These are phyloP conservation scores for Colletotrichum ledebouriae DNA, from an alignment of 2,329 filamentous ascomycete genomes.

Conservation along the genomic window DNA sequence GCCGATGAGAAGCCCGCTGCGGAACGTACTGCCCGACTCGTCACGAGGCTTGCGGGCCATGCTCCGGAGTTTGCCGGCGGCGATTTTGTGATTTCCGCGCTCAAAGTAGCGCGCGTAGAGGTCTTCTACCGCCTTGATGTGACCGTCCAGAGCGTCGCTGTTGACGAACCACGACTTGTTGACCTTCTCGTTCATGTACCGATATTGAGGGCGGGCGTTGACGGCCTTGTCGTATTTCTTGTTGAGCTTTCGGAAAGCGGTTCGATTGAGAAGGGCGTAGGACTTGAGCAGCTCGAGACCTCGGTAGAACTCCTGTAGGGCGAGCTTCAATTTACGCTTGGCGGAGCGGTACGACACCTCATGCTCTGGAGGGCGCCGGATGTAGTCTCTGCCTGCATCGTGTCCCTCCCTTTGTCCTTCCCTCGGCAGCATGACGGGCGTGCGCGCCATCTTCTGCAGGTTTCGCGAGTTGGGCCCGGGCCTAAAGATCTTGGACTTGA, in stretches of 20 bases:
- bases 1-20: slow-evolving; percentile 76
- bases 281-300: slow-evolving; percentile 92
- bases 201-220: slow-evolving; percentile 79
- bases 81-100: slow-evolving; percentile 91
- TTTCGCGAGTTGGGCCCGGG: slow-evolving; percentile 73
- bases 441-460: slow-evolving; percentile 66
- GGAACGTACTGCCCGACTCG: slow-evolving; percentile 70
- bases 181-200: slow-evolving; percentile 93
- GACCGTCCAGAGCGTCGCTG: slow-evolving; percentile 84
- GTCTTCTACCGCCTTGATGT: slow-evolving; percentile 87
- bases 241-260: slow-evolving; percentile 96
- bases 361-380: slow-evolving; percentile 63
- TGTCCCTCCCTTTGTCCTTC: slow-evolving; percentile 44
- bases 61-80: slow-evolving; percentile 86
- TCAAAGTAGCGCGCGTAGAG: slow-evolving; percentile 96
- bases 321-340: slow-evolving; percentile 91
- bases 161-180: slow-evolving; percentile 92
- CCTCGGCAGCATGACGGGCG: slow-evolving; percentile 57
- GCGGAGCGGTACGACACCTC: slow-evolving; percentile 87
- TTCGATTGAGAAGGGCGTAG: slow-evolving; percentile 90
- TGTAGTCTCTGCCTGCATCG: slow-evolving; percentile 63
- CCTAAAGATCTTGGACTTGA: slow-evolving; percentile 67
- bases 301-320: slow-evolving; percentile 93
- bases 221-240: slow-evolving; percentile 98
- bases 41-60: slow-evolving; percentile 71